phyloP scores from a whole-genome alignment of 2,329 filamentous ascomycete genomes.

The Aspergillus fructus region DNA sequence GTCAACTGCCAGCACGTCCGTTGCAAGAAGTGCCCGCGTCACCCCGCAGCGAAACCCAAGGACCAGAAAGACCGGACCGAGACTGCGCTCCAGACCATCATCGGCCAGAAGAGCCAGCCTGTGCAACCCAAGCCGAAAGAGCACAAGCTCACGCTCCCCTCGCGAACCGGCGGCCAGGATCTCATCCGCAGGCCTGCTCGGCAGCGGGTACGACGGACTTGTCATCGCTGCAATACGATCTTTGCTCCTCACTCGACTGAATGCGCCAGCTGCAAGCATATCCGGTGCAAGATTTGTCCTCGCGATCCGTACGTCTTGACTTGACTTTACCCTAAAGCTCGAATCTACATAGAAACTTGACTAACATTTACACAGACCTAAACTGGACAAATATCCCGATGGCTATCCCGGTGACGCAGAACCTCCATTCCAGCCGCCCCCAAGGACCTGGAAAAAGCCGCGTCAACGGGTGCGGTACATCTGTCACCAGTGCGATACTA shows the following conservation, averaged over 20 bases:
- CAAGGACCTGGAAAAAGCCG: conserved; percentile 39
- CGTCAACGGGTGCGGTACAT: conserved; percentile 41
- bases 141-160: conserved; percentile 52
- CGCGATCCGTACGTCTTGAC: conserved; percentile 67
- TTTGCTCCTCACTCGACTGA: conserved; percentile 61
- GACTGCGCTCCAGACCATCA: conserved; percentile 21
- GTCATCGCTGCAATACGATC: conserved; percentile 68
- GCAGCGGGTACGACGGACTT: conserved; percentile 72
- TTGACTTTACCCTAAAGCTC: neutral
- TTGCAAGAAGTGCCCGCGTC: conserved; percentile 77
- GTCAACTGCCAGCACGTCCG: conserved; percentile 73
- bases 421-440: conserved; percentile 31
- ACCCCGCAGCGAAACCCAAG: conserved; percentile 66
- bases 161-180: conserved; percentile 67
- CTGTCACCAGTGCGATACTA: conserved; percentile 40
- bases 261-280: conserved; percentile 69
- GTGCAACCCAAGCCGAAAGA: conserved; percentile 46
- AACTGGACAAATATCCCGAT: conserved; percentile 44
- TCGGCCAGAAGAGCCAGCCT: conserved; percentile 25
- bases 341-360: neutral
- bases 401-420: conserved; percentile 47
- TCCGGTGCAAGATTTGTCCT: conserved; percentile 76
- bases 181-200: conserved; percentile 69
- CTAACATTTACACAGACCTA: conserved; percentile 29
- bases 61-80: conserved; percentile 51